Conservation (phyloP, 805 yeast species). For the Wickerhamiella slavikovae region DNA sequence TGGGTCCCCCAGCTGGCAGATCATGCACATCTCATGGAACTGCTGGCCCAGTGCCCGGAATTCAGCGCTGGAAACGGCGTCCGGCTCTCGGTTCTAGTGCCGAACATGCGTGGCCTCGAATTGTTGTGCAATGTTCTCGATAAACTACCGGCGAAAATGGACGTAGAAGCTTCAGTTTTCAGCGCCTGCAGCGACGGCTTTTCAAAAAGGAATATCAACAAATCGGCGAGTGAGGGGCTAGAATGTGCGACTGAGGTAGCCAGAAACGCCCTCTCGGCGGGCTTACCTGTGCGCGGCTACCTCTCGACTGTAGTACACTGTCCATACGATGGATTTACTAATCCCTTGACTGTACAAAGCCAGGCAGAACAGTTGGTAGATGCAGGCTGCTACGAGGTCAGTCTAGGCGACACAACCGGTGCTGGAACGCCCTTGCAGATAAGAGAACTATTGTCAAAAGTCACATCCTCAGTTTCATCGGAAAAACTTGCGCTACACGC, state of each 20-base stretch:
- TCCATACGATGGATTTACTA: conserved; percentile 16
- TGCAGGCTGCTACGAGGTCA: conserved; percentile 17
- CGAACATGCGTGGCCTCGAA: conserved; percentile 15
- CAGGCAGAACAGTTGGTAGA: conserved; percentile 13
- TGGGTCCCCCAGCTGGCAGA: conserved; percentile 20
- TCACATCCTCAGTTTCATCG: conserved; percentile 9
- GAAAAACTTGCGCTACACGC: conserved; percentile 16
- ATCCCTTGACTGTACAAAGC: conserved; percentile 14
- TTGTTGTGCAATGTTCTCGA: no score
- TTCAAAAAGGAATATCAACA: conserved; percentile 15
- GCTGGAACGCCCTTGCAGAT: conserved; percentile 15
- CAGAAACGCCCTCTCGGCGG: conserved; percentile 9
- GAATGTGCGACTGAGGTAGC: conserved; percentile 11
- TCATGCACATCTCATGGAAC: conserved; percentile 8
- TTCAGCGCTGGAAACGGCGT: conserved; percentile 3
- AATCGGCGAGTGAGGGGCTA: conserved; percentile 13
- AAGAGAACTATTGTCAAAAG: conserved; percentile 12
- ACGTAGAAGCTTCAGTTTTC: conserved; percentile 10
- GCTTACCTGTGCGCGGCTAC: conserved; percentile 14
- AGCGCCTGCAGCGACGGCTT: conserved; percentile 17
- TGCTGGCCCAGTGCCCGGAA: conserved; percentile 7
- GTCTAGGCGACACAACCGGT: conserved; percentile 18
- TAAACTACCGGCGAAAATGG: conserved; percentile 10
- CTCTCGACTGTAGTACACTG: conserved; percentile 17
- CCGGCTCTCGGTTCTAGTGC: conserved; percentile 14